These are phyloP conservation scores for Penicillium robsamsonii DNA, from an alignment of 495 filamentous ascomycete genomes.

Conservation along the genomic window DNA sequence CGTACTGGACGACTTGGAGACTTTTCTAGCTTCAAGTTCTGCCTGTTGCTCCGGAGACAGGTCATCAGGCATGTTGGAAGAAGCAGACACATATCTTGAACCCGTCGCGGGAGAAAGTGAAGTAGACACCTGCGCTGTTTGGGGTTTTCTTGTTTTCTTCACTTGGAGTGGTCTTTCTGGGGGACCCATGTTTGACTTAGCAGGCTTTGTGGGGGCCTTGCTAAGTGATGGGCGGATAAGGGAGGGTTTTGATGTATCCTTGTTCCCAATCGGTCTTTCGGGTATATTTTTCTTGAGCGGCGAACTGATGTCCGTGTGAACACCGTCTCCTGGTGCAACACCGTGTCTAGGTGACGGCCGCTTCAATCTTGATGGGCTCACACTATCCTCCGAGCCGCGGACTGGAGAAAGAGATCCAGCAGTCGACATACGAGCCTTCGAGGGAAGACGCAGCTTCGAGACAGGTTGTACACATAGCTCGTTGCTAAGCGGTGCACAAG, in stretches of 20 bases:
- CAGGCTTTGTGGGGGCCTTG: slow-evolving; percentile 54
- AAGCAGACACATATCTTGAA: slow-evolving; percentile 34
- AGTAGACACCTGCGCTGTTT: slow-evolving; percentile 27
- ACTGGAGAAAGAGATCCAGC: slow-evolving; percentile 18
- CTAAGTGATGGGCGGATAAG: slow-evolving; percentile 56
- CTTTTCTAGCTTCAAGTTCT: slow-evolving; percentile 40
- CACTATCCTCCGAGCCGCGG: slow-evolving; percentile 17
- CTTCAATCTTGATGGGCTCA: slow-evolving; percentile 32
- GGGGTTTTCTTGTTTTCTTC: slow-evolving; percentile 45
- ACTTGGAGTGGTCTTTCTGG: slow-evolving; percentile 49
- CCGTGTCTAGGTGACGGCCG: slow-evolving; percentile 27
- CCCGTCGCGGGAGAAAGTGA: slow-evolving; percentile 32
- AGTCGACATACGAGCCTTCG: slow-evolving; percentile 26
- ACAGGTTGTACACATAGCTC: slow-evolving; percentile 28
- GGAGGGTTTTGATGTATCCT: slow-evolving; percentile 46
- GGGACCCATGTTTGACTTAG: slow-evolving; percentile 40
- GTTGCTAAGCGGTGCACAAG: slow-evolving; percentile 31
- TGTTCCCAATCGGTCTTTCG: slow-evolving; percentile 35
- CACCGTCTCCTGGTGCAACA: slow-evolving; percentile 8
- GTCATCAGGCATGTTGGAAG: slow-evolving; percentile 34
- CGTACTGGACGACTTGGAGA: slow-evolving; percentile 71
- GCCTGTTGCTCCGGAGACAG: slow-evolving; percentile 30
- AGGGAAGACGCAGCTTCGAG: slow-evolving; percentile 34
- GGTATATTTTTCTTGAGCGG: slow-evolving; percentile 20
- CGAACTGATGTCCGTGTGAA: slow-evolving; percentile 5